Conservation (phyloP, 768 basidiomycete species). For the Tylopilus sp. region DNA sequence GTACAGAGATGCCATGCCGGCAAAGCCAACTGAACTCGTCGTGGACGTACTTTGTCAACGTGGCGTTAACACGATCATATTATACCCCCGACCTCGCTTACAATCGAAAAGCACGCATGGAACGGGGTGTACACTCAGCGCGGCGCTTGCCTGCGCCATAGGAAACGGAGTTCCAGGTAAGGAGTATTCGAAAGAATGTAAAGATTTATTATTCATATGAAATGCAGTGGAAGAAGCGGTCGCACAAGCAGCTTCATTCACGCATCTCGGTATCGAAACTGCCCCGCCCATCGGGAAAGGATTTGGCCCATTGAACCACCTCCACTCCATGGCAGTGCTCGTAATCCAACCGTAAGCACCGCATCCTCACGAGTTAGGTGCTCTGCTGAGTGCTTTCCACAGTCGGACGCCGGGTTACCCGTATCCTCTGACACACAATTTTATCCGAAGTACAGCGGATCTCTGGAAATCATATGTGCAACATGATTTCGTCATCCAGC, state of each 20-base stretch:
- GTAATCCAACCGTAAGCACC: constrained; percentile 54
- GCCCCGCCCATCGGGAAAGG: constrained; percentile 69
- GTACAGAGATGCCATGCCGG: constrained; percentile 15
- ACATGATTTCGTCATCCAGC: constrained; percentile 77
- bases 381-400: not conserved
- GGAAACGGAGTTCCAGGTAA: constrained; percentile 47
- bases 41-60: constrained; percentile 59
- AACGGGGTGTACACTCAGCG: constrained; percentile 89
- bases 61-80: constrained; percentile 32
- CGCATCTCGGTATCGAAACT: constrained; percentile 67
- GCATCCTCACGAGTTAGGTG: not conserved
- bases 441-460: constrained; percentile 53
- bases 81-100: constrained; percentile 61
- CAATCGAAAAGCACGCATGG: constrained; percentile 80
- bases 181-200: not conserved
- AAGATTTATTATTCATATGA: not conserved
- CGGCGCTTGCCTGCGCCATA: constrained; percentile 70
- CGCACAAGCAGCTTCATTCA: constrained; percentile 61
- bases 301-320: constrained; percentile 84
- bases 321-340: constrained; percentile 52
- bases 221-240: constrained; percentile 59
- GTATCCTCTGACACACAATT: constrained; percentile 62
- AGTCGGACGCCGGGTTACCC: constrained; percentile 61
- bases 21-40: constrained; percentile 39
- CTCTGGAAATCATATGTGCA: constrained; percentile 75